Base-by-base conservation (phyloP, 208 protist genomes). In the Trypanosoma rangeli region DNA sequence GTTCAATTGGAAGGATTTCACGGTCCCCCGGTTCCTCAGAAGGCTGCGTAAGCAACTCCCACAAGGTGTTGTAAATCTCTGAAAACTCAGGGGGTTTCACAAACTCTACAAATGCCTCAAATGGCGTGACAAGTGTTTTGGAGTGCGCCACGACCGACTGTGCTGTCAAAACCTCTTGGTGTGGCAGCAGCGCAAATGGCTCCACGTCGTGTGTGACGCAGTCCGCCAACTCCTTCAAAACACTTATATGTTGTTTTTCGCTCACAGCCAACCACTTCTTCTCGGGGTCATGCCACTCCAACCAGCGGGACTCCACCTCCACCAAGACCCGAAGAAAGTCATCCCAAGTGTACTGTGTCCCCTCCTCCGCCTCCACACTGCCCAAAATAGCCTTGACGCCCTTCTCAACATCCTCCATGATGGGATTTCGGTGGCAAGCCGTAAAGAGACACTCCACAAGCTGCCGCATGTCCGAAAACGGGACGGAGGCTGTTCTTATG, bases 121-220 rank as follows among this genome's bases (percentile, higher is more conserved):
- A 67, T 0, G 78, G 82, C 1, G 74, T 85, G 12, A 35, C 46
- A 18, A 95, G 71, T 33, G 72, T 62, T 33, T 76, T 75, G 24
- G 89, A 65, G 24, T 61, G 64, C 9, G 55, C 64, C 39, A 81
- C 65, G 58, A 54, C 70, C 61, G 77, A 76, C 44, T 82, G 72
- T 37, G 54, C 15, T 82, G 66, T 84, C 35, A 96, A 72, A 5
- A 93, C 84, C 57, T 81, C 61, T 13, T 78, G 46, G 4, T 68
- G 80, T 26, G 76, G 53, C 28, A 96, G 68, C 18, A 96, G 73
- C 20, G 35, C 60, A 64, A 79, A 69, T 24, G 91, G 91, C 37
- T 74, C 64, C 59, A 89, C 84, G 75, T 96, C 92, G 42, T 78
- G 77, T 8, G 85, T 90, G 18, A 96, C 76, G 71, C 84, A 90